Base-by-base conservation (phyloP, 2,329 filamentous ascomycete genomes). In the Aspergillus pseudoterreus region DNA sequence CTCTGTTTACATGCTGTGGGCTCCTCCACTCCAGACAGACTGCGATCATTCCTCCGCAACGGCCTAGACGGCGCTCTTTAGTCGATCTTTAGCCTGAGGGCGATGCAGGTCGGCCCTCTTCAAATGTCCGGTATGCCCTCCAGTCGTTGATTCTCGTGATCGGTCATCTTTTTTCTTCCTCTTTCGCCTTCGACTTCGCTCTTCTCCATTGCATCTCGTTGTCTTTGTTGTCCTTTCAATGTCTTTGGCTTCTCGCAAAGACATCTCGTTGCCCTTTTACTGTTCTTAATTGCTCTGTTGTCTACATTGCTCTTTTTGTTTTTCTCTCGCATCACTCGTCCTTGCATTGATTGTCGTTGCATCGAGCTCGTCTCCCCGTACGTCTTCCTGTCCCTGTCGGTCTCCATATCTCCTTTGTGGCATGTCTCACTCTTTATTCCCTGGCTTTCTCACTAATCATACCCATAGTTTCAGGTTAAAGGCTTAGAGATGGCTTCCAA, bases 401-500 rank as follows among this genome's bases (percentile, higher is more conserved):
- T 17, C n/a, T 49, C 46, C 19, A 15, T 27, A n/a, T 33, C 38
- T 11, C 33, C 36, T 6, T n/a, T 19, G 12, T n/a, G 4, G 9
- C 10, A 33, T 24, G 8, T 22, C 21, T 19, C 41, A 19, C 11
- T 30, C 5, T 44, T 30, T 53, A 47, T 47, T 32, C 45, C 55
- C 39, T 42, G 39, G 43, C 53, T 33, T 36, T 11, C 6, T 36
- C 10, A 24, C 38, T 33, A 50, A 45, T 15, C 36, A 38, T 32
- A 24, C 52, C 27, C 27, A 43, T 27, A 63, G 63, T 63, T 67
- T 61, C 63, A 61, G 62, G 63, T 51, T 53, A 64, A 64, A 63
- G 60, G 57, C 65, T 57, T 58, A 53, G 57, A 60, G 52, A 72
- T 72, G 69, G 62, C 69, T 49, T 57, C 64, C 44, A 64, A 49